Conservation (phyloP, 495 filamentous ascomycete genomes). For the Aspergillus indologenus region DNA sequence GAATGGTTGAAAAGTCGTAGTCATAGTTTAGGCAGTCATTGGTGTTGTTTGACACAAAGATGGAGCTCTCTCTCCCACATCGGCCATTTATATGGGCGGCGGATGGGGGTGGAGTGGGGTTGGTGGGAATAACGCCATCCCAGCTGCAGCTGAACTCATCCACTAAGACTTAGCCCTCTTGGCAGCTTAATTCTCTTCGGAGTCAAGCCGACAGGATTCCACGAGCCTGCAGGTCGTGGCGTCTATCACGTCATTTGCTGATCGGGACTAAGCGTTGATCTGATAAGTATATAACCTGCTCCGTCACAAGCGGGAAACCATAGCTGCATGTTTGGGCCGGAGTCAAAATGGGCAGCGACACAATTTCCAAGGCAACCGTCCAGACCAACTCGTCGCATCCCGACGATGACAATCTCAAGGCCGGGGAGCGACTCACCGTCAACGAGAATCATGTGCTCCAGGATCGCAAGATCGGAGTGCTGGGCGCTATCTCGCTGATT, state of each 20-base stretch:
- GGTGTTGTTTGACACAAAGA: not conserved
- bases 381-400: not conserved
- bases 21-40: not conserved
- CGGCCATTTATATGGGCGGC: no score
- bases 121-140: not conserved
- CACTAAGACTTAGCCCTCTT: not conserved
- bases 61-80: no score
- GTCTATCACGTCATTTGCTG: no score
- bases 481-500: constrained; percentile 26
- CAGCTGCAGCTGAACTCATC: not conserved
- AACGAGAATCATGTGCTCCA: constrained; percentile 25
- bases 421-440: constrained; percentile 3
- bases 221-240: not conserved
- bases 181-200: not conserved
- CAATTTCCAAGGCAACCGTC: not conserved
- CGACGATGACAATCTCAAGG: constrained; percentile 5
- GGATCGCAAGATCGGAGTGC: constrained; percentile 24
- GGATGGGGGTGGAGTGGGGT: not conserved
- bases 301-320: no score
- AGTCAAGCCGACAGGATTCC: not conserved
- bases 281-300: no score
- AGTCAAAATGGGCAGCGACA: not conserved
- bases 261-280: no score
- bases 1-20: not conserved
- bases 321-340: no score